Percentiles rank a stretch among this genome's conserved stretches.
These are phyloP conservation scores for Blastobotrys americana DNA, from an alignment of 805 yeast species.

Conservation along the genomic window DNA sequence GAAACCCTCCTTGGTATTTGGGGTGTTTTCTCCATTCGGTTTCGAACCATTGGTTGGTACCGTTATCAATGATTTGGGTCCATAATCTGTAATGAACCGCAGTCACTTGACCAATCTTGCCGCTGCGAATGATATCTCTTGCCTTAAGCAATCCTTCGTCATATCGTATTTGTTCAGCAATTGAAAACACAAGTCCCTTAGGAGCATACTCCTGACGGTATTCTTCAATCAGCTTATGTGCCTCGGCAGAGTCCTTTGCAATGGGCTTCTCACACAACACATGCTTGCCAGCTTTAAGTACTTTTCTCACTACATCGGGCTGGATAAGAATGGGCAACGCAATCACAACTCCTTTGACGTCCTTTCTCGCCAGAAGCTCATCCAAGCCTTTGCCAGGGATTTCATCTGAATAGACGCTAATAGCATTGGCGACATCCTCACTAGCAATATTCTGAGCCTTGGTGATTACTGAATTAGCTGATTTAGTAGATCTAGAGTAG, in stretches of 20 bases:
- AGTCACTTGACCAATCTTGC: not conserved
- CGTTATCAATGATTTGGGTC: conserved; percentile 4
- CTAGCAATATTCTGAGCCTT: conserved; percentile 1
- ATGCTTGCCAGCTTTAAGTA: conserved; percentile 24
- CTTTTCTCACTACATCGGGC: conserved; percentile 19
- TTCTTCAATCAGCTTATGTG: conserved; percentile 13
- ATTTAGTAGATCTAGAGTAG: conserved; percentile 14
- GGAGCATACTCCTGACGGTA: conserved; percentile 8
- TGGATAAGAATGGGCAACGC: conserved; percentile 23
- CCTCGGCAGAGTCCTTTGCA: conserved; percentile 17
- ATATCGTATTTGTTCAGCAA: conserved; percentile 21
- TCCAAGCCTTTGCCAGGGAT: conserved; percentile 11
- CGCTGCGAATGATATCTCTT: conserved; percentile 1
- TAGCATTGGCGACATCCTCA: conserved; percentile 1
- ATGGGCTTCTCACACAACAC: conserved; percentile 26
- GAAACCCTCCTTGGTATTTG: conserved; percentile 23
- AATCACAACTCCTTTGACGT: conserved; percentile 23
- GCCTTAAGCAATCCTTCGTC: conserved; percentile 15
- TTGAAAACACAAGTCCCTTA: conserved; percentile 13
- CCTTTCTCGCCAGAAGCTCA: conserved; percentile 17
- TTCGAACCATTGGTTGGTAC: conserved; percentile 17
- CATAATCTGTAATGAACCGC: conserved; percentile 2
- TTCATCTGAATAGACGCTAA: conserved; percentile 19
- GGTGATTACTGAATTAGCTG: conserved; percentile 11
- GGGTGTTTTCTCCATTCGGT: conserved; percentile 23